A percentile compares a stretch with the other conserved stretches of the same genome.
Conservation (phyloP, 2,329 filamentous ascomycete genomes). For the Albophoma yamanashiensis region DNA sequence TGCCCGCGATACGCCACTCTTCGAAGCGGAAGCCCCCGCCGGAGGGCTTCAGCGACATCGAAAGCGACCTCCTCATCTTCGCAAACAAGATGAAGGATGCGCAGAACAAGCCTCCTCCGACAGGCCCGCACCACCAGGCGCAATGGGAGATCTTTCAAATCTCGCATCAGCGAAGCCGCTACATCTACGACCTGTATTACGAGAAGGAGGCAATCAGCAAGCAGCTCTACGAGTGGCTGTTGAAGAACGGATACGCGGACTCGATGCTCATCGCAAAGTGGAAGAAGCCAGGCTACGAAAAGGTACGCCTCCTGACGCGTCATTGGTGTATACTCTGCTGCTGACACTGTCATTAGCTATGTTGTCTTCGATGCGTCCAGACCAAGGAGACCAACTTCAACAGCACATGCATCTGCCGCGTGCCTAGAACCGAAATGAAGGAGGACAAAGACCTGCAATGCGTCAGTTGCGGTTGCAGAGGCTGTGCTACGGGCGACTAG, state of each 20-base stretch:
- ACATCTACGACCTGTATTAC: conserved; percentile 97
- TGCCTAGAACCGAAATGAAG: conserved; percentile 81
- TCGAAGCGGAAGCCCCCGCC: conserved; percentile 75
- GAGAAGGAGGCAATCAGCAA: conserved; percentile 93
- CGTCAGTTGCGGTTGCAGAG: conserved; percentile 87
- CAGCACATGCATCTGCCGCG: conserved; percentile 91
- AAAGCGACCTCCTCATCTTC: conserved; percentile 77
- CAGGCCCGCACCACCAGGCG: conserved; percentile 74
- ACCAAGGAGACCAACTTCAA: conserved; percentile 99
- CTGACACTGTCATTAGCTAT: conserved; percentile 50
- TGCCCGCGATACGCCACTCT: conserved; percentile 69
- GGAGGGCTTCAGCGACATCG: conserved; percentile 79
- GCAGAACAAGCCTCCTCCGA: conserved; percentile 77
- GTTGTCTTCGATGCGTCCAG: conserved; percentile 91
- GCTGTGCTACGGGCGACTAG: conserved; percentile 78
- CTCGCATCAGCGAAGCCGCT: conserved; percentile 79
- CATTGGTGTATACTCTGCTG: background rate
- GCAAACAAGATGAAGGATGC: conserved; percentile 91
- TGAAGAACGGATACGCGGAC: conserved; percentile 96
- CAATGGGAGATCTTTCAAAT: conserved; percentile 98
- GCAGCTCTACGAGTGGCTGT: conserved; percentile 84
- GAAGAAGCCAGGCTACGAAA: conserved; percentile 99
- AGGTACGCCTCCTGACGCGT: conserved; percentile 43
- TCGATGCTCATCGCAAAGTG: conserved; percentile 95
- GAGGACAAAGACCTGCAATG: conserved; percentile 87